Percentiles rank a stretch among this genome's conserved stretches.
Conservation (phyloP, 805 yeast species). For the Schwanniomyces polymorphus region DNA sequence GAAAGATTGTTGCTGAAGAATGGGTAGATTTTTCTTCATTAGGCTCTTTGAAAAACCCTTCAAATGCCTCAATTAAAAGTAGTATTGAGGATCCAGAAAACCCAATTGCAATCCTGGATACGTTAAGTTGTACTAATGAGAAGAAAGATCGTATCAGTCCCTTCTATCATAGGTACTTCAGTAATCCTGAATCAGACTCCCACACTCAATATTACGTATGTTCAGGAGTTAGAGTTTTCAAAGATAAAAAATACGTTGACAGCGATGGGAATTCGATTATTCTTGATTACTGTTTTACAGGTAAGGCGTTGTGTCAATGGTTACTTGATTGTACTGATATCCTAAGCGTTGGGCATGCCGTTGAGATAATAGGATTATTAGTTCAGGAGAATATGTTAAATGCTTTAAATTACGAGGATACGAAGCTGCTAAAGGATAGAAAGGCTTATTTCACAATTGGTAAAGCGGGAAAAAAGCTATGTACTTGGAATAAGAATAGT, state of each 20-base stretch:
- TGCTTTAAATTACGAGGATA: slow-evolving; percentile 32
- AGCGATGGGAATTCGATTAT: slow-evolving; percentile 10
- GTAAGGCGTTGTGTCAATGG: slow-evolving; percentile 85
- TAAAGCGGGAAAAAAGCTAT: slow-evolving; percentile 38
- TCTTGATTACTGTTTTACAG: slow-evolving; percentile 57
- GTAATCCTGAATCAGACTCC: slow-evolving; percentile 86
- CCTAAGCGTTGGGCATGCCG: slow-evolving; percentile 51
- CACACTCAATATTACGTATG: slow-evolving; percentile 78
- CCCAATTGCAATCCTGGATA: neutral
- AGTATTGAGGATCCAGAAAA: neutral
- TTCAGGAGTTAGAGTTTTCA: slow-evolving; percentile 62
- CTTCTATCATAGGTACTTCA: slow-evolving; percentile 71
- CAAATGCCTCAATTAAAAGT: neutral
- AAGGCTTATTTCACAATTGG: slow-evolving; percentile 46
- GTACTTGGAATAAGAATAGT: slow-evolving; percentile 27
- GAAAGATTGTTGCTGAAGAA: slow-evolving; percentile 20
- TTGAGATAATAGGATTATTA: slow-evolving; percentile 51
- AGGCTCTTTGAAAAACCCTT: neutral
- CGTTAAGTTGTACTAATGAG: neutral
- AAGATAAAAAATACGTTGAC: slow-evolving; percentile 36
- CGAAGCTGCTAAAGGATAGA: slow-evolving; percentile 20
- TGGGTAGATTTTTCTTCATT: slow-evolving; percentile 5
- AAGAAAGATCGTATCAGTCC: slow-evolving; percentile 46
- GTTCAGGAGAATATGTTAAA: slow-evolving; percentile 46
- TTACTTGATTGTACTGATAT: slow-evolving; percentile 85